Evolutionary conservation across 1,284 basidiomycete species (phyloP).

Genomic region (Pseudozyma sp.): DNA sequence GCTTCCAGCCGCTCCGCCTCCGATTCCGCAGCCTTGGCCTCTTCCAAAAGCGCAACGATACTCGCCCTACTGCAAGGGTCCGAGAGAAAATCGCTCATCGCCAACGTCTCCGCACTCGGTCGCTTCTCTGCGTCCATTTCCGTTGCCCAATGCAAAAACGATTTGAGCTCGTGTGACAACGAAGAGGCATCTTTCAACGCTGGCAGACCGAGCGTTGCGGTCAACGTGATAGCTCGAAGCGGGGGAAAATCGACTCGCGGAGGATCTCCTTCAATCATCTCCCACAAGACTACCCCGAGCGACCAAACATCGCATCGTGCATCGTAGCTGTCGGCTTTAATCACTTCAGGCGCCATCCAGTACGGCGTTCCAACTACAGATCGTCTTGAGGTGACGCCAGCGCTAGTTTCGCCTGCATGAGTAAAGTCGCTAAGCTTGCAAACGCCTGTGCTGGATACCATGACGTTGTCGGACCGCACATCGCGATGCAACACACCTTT

Average conservation of each 20-base stretch:
- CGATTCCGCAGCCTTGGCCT: slow-evolving; percentile 32
- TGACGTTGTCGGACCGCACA: slow-evolving; percentile 57
- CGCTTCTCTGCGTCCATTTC: slow-evolving; percentile 58
- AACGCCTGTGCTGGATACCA: slow-evolving; percentile 47
- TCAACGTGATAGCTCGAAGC: slow-evolving; percentile 58
- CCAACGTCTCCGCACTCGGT: slow-evolving; percentile 54
- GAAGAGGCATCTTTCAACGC: slow-evolving; percentile 30
- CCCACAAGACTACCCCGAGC: slow-evolving; percentile 58
- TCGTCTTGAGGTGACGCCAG: slow-evolving; percentile 20
- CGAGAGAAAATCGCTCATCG: slow-evolving; percentile 51
- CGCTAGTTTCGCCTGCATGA: slow-evolving; percentile 50
- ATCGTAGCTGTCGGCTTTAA: slow-evolving; percentile 55
- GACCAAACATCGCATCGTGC: slow-evolving; percentile 58
- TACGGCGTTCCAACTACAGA: slow-evolving; percentile 61
- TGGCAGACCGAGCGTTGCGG: slow-evolving; percentile 56
- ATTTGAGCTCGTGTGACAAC: slow-evolving; percentile 52
- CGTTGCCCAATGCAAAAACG: slow-evolving; percentile 60
- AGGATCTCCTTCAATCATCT: slow-evolving; percentile 63
- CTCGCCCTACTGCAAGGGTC: slow-evolving; percentile 42
- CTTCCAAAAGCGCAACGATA: slow-evolving; percentile 41
- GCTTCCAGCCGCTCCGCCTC: slow-evolving; percentile 21
- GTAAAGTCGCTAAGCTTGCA: slow-evolving; percentile 62
- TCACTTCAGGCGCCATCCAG: slow-evolving; percentile 66
- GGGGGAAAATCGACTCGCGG: slow-evolving; percentile 61
- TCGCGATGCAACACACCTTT: slow-evolving; percentile 55